These are phyloP conservation scores for Aspergillus haitiensis DNA, from an alignment of 495 filamentous ascomycete genomes.

Conservation along the genomic window DNA sequence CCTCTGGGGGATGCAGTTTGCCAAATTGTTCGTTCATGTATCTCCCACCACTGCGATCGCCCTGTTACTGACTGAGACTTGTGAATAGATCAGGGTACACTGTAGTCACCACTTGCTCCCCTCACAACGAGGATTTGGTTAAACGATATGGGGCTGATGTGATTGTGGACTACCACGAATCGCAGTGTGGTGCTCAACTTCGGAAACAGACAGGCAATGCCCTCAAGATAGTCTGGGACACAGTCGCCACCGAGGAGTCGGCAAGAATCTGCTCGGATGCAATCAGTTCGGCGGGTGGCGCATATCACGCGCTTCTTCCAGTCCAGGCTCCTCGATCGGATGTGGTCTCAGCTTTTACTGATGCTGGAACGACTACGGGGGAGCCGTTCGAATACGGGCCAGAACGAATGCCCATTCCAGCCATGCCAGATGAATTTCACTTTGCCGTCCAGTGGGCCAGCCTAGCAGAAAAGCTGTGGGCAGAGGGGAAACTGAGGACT, in stretches of 20 bases:
- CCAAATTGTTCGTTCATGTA: not conserved
- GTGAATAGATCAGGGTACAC: not conserved
- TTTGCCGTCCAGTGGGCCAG: not conserved
- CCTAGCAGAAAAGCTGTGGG: not conserved
- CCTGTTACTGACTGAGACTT: too few species aligned
- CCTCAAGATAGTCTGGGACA: not conserved
- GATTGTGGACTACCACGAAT: not conserved
- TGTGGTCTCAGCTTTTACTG: not conserved
- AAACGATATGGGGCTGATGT: not conserved
- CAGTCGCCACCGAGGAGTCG: not conserved
- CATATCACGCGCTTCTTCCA: not conserved
- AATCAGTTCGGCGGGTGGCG: not conserved
- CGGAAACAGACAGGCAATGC: not conserved
- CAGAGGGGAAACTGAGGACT: not conserved
- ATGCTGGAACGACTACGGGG: not conserved
- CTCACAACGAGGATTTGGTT: constrained; percentile 2
- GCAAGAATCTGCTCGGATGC: not conserved
- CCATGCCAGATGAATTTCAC: not conserved
- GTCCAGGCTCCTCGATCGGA: not conserved
- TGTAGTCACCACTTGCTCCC: constrained; percentile 3
- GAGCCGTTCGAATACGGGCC: not conserved
- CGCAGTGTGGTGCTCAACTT: not conserved
- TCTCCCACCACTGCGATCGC: too few species aligned
- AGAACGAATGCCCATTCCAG: not conserved
- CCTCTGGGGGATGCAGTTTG: constrained; percentile 1